Base-by-base conservation (phyloP, 345 rosid species). In the Eucalyptus microcorys region DNA sequence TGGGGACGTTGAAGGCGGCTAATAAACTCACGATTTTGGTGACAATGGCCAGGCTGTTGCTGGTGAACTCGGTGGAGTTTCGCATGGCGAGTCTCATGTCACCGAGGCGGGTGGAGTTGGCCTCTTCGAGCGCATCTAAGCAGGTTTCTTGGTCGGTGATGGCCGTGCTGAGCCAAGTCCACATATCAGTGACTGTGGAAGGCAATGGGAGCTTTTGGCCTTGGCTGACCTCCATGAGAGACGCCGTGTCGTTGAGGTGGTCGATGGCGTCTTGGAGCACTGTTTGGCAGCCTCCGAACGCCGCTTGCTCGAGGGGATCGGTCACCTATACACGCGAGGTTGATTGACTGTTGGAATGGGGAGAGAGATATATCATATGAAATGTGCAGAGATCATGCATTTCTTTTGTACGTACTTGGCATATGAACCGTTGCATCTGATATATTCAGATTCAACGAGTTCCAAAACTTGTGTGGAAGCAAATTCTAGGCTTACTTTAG, bases 11-110 rank as follows among this genome's bases (percentile, higher is more conserved):
- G 26, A 90, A 89, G 48, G 93, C 87, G 3, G 92, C 87, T 34
- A 97, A 47, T 50, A 94, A 86, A 5, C 92, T 81, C 59, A 97
- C 14, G 87, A 96, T 91, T 91, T 94, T 97, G 5, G 96, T 37
- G 7, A 90, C 95, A 21, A 97, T 95, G 5, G 93, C 92, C 24
- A 92, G 50, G 86, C 92, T 87, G 89, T 91, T 91, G 80, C 94
- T 90, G 8, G 91, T 86, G 88, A 49, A 89, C 53, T 90, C 86
- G 4, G 92, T 87, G 86, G 93, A 92, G 89, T 85, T 90, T 40
- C 42, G 71, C 92, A 91, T 89, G 84, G 90, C 90, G 47, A 52
- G 16, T 84, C 37, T 71, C 88, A 91, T 40, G 52, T 40, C 86
- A 14, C 88, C 37, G n/a, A 87, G n/a, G 66, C 21, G 47, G 34